Base-by-base conservation (phyloP, 106 monocot species). In the Allium sativum region DNA sequence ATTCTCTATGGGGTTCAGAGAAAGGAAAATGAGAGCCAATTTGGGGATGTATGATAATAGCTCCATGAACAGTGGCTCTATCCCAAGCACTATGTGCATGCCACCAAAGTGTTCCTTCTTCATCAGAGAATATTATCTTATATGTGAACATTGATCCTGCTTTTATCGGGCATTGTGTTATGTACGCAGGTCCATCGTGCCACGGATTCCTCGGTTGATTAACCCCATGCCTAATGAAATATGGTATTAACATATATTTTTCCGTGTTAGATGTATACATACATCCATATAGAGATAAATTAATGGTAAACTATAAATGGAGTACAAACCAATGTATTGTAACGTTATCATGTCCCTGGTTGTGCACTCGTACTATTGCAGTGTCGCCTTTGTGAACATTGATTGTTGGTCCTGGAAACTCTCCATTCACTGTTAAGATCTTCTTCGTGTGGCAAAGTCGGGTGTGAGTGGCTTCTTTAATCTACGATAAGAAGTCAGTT, bases 141-240 rank as follows among this genome's bases (percentile, higher is more conserved):
- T 87, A 76, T 10, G 65, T 72, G 61, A 77, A 83, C 40, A 45
- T 62, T 12, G 10, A 64, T 16, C 80, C 80, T 0, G 74, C 71
- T 7, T 48, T 21, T 47, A 77, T 76, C 12, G 76, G 81, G 56
- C 81, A 81, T 61, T 81, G 81, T 0, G 76, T 81, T 17, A 81
- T 65, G 69, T 76, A 81, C 11, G 48, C 81, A 3, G 81, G 81
- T 3, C 81, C 76, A 10, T 81, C 81, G 5, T 67, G 68, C 76
- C 76, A 73, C 12, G 83, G 77, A 42, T 80, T 88, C 55, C 83
- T 72, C 1, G 69, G 80, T 68, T 83, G 77, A 54, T 72, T 59
- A 21, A 88, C 74, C 22, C 83, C 83, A 69, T 88, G 83, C 87
- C 87, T 87, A 44, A 59, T 15, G 40, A 31, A 10, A 50, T 50